phyloP scores from a whole-genome alignment of 257 asterid species.

The Solanum pennellii region DNA sequence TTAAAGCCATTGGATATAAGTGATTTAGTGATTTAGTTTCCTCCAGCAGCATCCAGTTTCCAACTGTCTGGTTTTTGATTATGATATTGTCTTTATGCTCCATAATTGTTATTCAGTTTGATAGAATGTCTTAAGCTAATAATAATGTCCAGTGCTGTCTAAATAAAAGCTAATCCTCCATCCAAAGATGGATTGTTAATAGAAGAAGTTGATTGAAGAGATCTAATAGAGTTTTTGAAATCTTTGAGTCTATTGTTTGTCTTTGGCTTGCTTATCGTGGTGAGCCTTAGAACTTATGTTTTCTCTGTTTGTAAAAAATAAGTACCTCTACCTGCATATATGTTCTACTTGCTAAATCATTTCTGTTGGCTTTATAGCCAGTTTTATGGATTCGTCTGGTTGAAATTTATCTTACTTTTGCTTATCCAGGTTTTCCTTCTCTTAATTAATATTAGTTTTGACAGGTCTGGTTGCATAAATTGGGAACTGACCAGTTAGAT shows the following conservation, averaged over 20 bases:
- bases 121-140: neutral
- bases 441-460: conserved; percentile 4
- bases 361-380: neutral
- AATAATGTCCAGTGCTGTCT: neutral
- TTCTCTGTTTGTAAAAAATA: neutral
- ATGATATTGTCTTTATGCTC: neutral
- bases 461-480: conserved; percentile 82
- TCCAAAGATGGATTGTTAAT: neutral
- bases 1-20: neutral
- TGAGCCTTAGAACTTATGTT: neutral
- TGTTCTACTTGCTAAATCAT: neutral
- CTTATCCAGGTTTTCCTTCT: neutral
- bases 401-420: neutral
- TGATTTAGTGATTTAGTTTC: neutral
- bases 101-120: neutral
- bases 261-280: neutral
- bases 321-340: neutral
- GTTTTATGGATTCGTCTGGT: neutral
- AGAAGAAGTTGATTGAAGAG: neutral
- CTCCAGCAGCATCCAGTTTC: neutral
- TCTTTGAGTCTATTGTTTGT: neutral
- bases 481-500: conserved; percentile 60
- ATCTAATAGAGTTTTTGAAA: neutral
- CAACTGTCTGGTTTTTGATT: neutral
- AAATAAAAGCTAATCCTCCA: neutral